Evolutionary conservation across 441 rosid species (phyloP).

Genomic region (Mallotus japonicus): DNA sequence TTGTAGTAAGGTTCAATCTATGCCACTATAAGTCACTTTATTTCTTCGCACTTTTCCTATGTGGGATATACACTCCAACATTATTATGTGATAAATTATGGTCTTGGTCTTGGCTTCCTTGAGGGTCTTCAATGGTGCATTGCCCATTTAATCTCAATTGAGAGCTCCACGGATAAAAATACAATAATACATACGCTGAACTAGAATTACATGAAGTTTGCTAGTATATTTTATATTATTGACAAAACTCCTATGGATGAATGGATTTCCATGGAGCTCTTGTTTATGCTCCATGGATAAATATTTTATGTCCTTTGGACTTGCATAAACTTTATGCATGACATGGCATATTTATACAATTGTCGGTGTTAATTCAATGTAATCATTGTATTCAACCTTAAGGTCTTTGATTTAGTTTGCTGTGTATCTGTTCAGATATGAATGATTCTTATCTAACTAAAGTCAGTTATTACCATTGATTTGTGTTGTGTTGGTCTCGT

Average conservation of each 20-base stretch:
- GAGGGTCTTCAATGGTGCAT: not conserved
- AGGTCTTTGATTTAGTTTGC: not conserved
- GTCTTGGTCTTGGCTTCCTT: not conserved
- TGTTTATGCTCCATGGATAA: too few species aligned
- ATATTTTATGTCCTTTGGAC: not conserved
- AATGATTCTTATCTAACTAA: not conserved
- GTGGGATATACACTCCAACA: too few species aligned
- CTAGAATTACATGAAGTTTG: not conserved
- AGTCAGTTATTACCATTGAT: not conserved
- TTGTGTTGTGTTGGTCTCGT: not conserved
- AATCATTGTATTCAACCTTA: not conserved
- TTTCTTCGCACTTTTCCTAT: too few species aligned
- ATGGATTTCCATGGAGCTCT: not conserved
- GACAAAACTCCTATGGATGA: not conserved
- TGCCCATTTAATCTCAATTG: not conserved
- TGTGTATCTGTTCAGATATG: not conserved
- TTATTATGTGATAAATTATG: not conserved
- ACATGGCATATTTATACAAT: not conserved
- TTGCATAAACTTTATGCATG: not conserved
- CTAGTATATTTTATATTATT: not conserved
- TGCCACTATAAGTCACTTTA: too few species aligned
- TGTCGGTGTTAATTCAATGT: not conserved
- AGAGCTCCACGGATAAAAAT: not conserved
- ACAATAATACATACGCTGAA: not conserved
- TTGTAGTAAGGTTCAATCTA: too few species aligned